Conservation (phyloP, 352 stramenopile species). For the Thalassiosira gravida region DNA sequence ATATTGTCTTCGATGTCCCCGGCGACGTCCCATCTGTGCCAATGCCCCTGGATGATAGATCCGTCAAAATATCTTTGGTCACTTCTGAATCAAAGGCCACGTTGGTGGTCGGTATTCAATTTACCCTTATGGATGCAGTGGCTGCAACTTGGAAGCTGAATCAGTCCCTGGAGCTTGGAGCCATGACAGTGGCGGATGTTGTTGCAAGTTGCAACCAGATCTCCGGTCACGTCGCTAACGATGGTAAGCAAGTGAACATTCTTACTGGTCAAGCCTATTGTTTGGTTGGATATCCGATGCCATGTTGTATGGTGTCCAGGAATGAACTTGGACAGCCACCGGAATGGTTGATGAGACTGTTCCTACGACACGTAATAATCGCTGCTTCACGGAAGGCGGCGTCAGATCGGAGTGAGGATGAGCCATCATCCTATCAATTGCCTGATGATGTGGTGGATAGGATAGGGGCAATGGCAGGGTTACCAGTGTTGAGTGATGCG, state of each 20-base stretch:
- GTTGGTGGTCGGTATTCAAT: neutral
- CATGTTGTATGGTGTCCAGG: neutral
- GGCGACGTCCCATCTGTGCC: neutral
- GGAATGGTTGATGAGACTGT: neutral
- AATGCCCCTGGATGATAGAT: neutral
- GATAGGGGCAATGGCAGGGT: too few relatives aligned
- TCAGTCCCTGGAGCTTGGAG: neutral
- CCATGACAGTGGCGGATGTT: neutral
- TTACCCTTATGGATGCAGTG: neutral
- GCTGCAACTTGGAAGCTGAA: neutral
- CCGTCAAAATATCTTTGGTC: neutral
- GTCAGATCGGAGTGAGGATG: too few relatives aligned
- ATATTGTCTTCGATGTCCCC: neutral
- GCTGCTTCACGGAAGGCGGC: too few relatives aligned
- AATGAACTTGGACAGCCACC: neutral
- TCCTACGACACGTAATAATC: neutral
- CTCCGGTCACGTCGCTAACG: neutral
- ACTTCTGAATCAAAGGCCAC: neutral
- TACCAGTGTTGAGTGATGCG: too few relatives aligned
- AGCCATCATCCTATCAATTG: too few relatives aligned
- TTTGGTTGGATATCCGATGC: neutral
- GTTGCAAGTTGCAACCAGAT: neutral
- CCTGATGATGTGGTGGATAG: too few relatives aligned
- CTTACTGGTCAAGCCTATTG: neutral
- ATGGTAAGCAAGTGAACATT: slow-evolving; percentile 5